phyloP scores from a whole-genome alignment of 2,329 filamentous ascomycete species.

The Chrysosporium keratinophilum region DNA sequence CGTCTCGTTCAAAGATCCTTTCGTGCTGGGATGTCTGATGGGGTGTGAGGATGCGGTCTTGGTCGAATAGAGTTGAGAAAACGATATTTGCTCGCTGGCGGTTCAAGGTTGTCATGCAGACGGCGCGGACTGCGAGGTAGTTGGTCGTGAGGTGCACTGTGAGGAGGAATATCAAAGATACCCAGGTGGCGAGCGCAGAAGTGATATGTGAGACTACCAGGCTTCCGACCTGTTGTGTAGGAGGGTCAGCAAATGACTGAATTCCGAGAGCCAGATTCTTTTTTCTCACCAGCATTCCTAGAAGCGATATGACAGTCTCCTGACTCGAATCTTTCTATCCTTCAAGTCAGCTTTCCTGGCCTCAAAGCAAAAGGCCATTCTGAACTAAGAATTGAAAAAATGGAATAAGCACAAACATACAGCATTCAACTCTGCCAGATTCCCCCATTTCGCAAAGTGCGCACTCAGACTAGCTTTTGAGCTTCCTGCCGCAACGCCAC shows the following conservation, averaged over 20 bases:
- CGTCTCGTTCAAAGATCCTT: constrained; percentile 52
- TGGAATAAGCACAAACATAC: constrained; percentile 28
- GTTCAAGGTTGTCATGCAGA: constrained; percentile 76
- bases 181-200: constrained; percentile 61
- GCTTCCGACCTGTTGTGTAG: constrained; percentile 51
- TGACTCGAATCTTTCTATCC: constrained; percentile 75
- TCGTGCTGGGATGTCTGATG: constrained; percentile 52
- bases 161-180: constrained; percentile 60
- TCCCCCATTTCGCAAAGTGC: constrained; percentile 80
- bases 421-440: constrained; percentile 86
- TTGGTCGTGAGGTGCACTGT: constrained; percentile 72
- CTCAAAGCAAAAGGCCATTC: neutral
- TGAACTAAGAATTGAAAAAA: too few relatives aligned
- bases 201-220: constrained; percentile 68
- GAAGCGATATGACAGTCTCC: constrained; percentile 79
- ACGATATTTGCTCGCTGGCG: constrained; percentile 75
- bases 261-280: neutral
- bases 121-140: constrained; percentile 71
- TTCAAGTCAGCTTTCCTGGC: constrained; percentile 41
- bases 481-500: constrained; percentile 80
- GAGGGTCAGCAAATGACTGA: neutral
- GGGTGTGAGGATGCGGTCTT: constrained; percentile 44
- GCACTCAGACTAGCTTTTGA: constrained; percentile 84
- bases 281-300: constrained; percentile 67
- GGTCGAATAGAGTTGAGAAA: constrained; percentile 47